A percentile compares a stretch with the other conserved stretches of the same genome.
phyloP scores from a whole-genome alignment of 2,329 filamentous ascomycete genomes.

The Alternaria sp. region DNA sequence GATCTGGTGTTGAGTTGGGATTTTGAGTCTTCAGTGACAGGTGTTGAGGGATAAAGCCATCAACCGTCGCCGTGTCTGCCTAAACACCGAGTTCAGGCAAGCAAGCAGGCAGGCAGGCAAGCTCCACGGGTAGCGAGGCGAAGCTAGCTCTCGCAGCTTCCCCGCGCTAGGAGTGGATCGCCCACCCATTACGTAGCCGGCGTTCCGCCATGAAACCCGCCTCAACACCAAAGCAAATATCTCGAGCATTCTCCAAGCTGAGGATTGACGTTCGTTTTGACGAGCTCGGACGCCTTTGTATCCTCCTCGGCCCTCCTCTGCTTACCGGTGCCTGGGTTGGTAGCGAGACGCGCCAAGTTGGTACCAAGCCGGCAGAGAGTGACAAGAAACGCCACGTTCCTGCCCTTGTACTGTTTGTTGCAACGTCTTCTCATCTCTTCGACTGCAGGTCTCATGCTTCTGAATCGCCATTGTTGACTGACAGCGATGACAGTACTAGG shows the following conservation, averaged over 20 bases:
- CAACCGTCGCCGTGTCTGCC: constrained; percentile 5
- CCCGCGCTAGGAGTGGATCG: constrained; percentile 8
- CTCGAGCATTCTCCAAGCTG: background rate
- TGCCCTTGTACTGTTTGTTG: constrained; percentile 22
- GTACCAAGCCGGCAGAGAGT: constrained; percentile 34
- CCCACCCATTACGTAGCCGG: constrained; percentile 11
- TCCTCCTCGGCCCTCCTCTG: background rate
- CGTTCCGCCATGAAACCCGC: background rate
- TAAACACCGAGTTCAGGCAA: constrained; percentile 9
- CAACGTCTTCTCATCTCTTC: constrained; percentile 17
- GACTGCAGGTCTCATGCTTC: background rate
- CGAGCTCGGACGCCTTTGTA: background rate
- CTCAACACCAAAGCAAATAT: constrained; percentile 14
- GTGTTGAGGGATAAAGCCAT: constrained; percentile 15
- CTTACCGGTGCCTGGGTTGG: constrained; percentile 5
- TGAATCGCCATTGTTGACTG: background rate
- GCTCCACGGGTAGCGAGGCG: background rate
- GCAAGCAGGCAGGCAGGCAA: background rate
- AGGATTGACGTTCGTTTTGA: background rate
- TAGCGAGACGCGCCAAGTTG: constrained; percentile 29
- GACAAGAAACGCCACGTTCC: constrained; percentile 31
- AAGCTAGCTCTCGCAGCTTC: constrained; percentile 8
- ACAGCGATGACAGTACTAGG: too few relatives aligned
- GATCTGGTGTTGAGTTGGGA: constrained; percentile 17
- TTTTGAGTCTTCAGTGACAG: constrained; percentile 4